Evolutionary conservation across 768 basidiomycete genomes (phyloP).

Genomic region (Boletus rufocinnamomeus): DNA sequence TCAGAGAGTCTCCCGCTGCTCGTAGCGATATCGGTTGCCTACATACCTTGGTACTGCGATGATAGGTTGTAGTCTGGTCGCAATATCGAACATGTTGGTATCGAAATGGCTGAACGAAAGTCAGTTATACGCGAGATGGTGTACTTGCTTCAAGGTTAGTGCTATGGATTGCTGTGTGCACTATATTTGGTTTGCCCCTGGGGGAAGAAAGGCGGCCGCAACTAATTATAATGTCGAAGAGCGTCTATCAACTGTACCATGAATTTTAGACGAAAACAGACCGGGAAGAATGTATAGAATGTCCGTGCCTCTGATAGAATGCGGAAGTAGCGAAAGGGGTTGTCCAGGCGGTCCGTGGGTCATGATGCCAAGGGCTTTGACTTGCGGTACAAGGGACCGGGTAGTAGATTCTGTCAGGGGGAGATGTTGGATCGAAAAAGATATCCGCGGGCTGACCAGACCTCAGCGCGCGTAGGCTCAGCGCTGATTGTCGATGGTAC

Average conservation of each 20-base stretch:
- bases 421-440: background rate
- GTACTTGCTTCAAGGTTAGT: background rate
- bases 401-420: background rate
- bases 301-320: background rate
- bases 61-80: background rate
- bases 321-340: background rate
- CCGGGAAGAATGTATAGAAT: background rate
- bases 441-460: constrained; percentile 4
- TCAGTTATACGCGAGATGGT: background rate
- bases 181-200: background rate
- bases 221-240: background rate
- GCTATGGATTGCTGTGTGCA: background rate
- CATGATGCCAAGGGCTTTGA: background rate
- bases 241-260: background rate
- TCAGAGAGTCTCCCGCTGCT: background rate
- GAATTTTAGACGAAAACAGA: background rate
- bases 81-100: background rate
- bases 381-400: background rate
- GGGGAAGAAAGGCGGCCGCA: background rate
- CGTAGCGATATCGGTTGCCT: background rate
- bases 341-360: background rate
- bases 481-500: background rate
- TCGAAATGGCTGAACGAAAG: background rate
- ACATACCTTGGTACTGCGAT: background rate
- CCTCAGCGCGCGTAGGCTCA: background rate